Conservation (phyloP, 1,284 basidiomycete genomes). For the Malassezia restricta region DNA sequence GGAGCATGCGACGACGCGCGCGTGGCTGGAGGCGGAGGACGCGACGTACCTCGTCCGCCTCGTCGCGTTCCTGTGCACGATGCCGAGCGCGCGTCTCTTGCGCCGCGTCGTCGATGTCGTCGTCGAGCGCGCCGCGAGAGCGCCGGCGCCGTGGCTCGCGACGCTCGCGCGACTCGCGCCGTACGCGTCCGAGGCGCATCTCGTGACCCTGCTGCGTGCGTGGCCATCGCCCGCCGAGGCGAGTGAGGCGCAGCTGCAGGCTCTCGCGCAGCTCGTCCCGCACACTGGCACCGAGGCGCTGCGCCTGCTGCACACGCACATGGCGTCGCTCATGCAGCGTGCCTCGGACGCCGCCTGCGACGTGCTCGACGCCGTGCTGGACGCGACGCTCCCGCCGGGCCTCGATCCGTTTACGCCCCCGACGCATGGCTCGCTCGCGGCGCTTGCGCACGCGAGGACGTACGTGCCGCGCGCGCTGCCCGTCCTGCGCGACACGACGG, state of each 20-base stretch:
- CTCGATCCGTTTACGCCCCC: conserved; percentile 5
- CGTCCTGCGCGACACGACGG: not conserved
- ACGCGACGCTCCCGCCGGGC: conserved; percentile 2
- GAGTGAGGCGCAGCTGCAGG: not conserved
- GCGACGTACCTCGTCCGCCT: not conserved
- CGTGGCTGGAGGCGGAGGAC: conserved; percentile 4
- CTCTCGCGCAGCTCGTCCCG: not conserved
- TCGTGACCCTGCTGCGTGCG: not conserved
- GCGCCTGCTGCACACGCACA: not conserved
- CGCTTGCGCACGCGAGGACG: not conserved
- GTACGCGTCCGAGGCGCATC: not conserved
- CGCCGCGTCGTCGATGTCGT: conserved; percentile 5
- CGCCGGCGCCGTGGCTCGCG: not conserved
- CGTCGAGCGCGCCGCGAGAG: not conserved
- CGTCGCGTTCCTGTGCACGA: not conserved
- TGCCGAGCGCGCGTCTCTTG: conserved; percentile 2
- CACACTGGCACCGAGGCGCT: not conserved
- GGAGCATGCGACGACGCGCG: not conserved
- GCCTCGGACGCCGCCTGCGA: not conserved
- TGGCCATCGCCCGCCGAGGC: not conserved
- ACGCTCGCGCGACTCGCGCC: not conserved
- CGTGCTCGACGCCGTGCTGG: not conserved
- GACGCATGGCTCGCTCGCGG: conserved; percentile 1
- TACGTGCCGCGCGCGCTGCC: not conserved
- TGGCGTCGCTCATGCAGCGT: not conserved